Base-by-base conservation (phyloP, 108 stramenopile species). In the Aurantiochytrium sp. region DNA sequence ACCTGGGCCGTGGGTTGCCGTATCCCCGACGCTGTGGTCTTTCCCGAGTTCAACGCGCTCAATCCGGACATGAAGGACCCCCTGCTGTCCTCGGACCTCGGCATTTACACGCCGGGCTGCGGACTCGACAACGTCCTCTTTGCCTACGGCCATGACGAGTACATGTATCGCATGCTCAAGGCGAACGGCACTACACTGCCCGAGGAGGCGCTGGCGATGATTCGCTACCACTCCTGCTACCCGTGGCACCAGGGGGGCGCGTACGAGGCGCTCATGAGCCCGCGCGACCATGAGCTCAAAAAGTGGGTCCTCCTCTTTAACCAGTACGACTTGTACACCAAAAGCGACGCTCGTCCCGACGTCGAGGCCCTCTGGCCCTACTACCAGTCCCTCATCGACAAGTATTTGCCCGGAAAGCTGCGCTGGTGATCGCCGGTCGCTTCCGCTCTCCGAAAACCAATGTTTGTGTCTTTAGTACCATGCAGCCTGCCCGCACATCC, bases 81-180 rank as follows among this genome's bases (percentile, higher is more conserved):
- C n/a, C 52, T 87, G 54, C 94, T 93, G 88, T 94, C 93, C 48
- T 91, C 94, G 12, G 55, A 68, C 10, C 87, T 86, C 86, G 95
- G 95, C 5, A 94, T 94, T 54, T 95, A 95, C 54, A 89, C 91
- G 68, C 90, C 90, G 4, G 81, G 93, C 54, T 95, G 95, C 68
- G 95, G 95, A 3, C 48, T 95, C 4, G 94, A 95, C 68, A 88
- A 92, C 39, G 55, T 95, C 6, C 89, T 86, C 69, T 94, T 93
- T 86, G 94, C 95, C 0, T 95, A 94, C 91, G 95, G 95, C 8
- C 95, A 95, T 55, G 95, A 95, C 73, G 95, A 95, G 73, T 95
- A 95, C 90, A 93, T 95, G 94, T 95, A 94, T 68, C 88, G 94
- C n/a, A 95, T 95, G 95, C 88, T 95, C 30, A 92, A 94, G 32